Evolutionary conservation across 2,329 filamentous ascomycete genomes (phyloP).

Genomic region (Neonectria magnoliae): DNA sequence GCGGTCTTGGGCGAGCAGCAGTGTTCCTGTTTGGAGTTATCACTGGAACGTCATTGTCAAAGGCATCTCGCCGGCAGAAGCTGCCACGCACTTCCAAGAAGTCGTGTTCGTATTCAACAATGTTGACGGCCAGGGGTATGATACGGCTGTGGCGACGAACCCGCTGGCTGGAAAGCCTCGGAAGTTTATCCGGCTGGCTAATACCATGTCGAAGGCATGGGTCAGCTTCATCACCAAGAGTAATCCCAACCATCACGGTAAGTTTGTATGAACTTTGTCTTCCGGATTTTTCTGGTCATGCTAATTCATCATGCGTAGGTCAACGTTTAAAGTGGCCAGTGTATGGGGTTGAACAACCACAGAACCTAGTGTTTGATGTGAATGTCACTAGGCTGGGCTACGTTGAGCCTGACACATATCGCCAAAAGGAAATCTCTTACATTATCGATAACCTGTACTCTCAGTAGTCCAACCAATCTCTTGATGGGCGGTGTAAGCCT

Average conservation of each 20-base stretch:
- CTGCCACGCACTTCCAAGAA: conserved; percentile 4
- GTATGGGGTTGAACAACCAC: background rate
- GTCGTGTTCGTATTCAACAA: conserved; percentile 15
- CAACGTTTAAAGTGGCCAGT: background rate
- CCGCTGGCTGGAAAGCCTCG: conserved; percentile 9
- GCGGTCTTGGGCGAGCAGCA: background rate
- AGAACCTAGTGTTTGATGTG: background rate
- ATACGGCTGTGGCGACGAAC: background rate
- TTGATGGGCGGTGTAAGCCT: too few relatives aligned
- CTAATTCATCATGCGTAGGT: background rate
- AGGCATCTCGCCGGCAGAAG: background rate
- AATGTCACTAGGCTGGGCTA: background rate
- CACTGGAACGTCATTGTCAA: conserved; percentile 8
- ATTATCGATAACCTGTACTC: background rate
- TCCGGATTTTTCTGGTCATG: too few relatives aligned
- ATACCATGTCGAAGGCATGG: conserved; percentile 8
- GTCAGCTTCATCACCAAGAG: conserved; percentile 9
- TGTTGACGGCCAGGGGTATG: background rate
- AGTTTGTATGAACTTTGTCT: background rate
- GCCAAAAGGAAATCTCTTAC: background rate
- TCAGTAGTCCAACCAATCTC: background rate
- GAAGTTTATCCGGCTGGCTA: conserved; percentile 4
- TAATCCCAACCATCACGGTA: background rate
- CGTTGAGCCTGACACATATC: background rate
- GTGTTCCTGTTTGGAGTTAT: conserved; percentile 8